phyloP scores from a whole-genome alignment of 2,329 filamentous ascomycete species.

The Sporothrix humicola region DNA sequence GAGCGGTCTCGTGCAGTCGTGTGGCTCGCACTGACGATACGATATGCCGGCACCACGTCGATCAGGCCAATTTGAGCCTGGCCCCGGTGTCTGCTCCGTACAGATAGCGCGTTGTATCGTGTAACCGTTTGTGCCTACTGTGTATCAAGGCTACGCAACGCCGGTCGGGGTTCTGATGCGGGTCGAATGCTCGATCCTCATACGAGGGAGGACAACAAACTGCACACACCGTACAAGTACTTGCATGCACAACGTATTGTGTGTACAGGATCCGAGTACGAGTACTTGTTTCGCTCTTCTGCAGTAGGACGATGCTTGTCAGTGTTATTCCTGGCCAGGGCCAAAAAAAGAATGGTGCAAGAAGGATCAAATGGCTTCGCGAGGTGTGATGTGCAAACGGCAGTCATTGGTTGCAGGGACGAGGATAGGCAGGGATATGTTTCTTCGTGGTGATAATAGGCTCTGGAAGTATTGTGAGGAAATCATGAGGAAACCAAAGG shows the following conservation, averaged over 20 bases:
- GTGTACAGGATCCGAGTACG: too few relatives aligned
- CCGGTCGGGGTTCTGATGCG: not conserved
- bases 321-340: conserved; percentile 4
- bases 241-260: too few relatives aligned
- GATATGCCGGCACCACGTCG: conserved; percentile 22
- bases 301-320: conserved; percentile 4
- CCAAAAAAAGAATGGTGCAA: conserved; percentile 3
- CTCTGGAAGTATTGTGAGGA: not conserved
- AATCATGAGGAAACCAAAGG: not conserved
- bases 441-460: conserved; percentile 5
- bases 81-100: not conserved
- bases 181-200: conserved; percentile 7
- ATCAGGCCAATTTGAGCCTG: conserved; percentile 5
- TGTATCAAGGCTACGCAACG: not conserved
- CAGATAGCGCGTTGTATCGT: not conserved
- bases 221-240: not conserved
- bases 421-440: not conserved
- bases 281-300: conserved; percentile 13
- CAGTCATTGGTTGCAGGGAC: not conserved
- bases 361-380: conserved; percentile 5
- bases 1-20: not conserved
- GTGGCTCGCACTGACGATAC: conserved; percentile 15
- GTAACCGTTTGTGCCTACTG: not conserved
- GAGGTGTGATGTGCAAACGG: not conserved
- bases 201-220: not conserved